These are phyloP conservation scores for Dendrobium huoshanense DNA, from an alignment of 106 monocot genomes.

Conservation along the genomic window DNA sequence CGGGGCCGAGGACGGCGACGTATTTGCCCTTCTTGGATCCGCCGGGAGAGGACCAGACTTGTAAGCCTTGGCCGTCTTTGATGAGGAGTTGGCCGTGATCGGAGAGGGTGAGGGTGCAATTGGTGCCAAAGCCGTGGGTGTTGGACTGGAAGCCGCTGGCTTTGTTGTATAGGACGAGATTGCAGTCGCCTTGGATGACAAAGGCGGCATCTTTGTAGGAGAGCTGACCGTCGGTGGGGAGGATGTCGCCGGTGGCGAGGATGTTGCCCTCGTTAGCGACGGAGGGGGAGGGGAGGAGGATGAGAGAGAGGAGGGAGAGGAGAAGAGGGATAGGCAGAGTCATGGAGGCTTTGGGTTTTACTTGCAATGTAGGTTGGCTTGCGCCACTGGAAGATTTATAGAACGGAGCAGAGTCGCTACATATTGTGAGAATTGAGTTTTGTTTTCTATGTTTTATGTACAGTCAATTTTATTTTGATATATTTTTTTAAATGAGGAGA, in stretches of 20 bases:
- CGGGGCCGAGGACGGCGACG: background rate
- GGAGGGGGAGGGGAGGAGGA: background rate
- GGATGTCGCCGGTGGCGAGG: conserved; percentile 18
- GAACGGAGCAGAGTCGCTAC: too few relatives aligned
- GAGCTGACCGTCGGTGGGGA: conserved; percentile 14
- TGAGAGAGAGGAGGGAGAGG: background rate
- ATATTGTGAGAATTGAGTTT: too few relatives aligned
- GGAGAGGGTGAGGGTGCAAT: conserved; percentile 15
- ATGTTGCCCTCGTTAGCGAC: conserved; percentile 19
- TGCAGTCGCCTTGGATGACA: conserved; percentile 31
- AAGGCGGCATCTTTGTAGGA: conserved; percentile 1
- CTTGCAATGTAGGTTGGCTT: too few relatives aligned
- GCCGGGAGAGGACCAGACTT: background rate
- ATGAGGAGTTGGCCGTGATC: conserved; percentile 6
- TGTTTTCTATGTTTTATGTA: too few relatives aligned
- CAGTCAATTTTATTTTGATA: too few relatives aligned
- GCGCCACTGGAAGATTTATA: too few relatives aligned
- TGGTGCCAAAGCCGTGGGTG: conserved; percentile 6
- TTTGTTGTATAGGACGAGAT: conserved; percentile 29
- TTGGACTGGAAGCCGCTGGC: conserved; percentile 6
- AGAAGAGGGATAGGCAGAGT: background rate
- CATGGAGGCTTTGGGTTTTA: too few relatives aligned
- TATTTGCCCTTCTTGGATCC: background rate
- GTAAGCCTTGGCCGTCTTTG: background rate
- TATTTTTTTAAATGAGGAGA: too few relatives aligned